Percentiles rank a stretch among this genome's conserved stretches.
These are phyloP conservation scores for Cyberlindnera samutprakarnensis DNA, from an alignment of 805 yeast genomes.

Conservation along the genomic window DNA sequence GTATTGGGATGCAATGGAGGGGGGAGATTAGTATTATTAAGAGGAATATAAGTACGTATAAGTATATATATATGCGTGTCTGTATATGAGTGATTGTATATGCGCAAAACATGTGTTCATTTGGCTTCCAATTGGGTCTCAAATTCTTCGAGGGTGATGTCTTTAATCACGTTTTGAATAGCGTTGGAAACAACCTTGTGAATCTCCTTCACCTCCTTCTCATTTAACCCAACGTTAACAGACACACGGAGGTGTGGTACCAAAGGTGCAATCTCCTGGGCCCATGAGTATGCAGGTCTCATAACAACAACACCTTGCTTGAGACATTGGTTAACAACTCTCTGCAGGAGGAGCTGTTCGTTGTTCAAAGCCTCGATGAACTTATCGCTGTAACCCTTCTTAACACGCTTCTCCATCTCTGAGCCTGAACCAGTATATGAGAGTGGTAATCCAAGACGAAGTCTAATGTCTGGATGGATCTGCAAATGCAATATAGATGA, in stretches of 20 bases:
- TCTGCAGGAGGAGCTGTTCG: slow-evolving; percentile 59
- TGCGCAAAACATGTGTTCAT: too few species aligned
- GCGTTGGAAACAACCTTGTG: slow-evolving; percentile 28
- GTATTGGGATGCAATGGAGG: too few species aligned
- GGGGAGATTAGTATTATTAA: too few species aligned
- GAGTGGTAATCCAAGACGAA: slow-evolving; percentile 36
- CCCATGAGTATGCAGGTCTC: slow-evolving; percentile 55
- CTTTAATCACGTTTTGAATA: slow-evolving; percentile 5
- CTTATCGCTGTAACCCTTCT: slow-evolving; percentile 25
- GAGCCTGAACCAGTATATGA: slow-evolving; percentile 25
- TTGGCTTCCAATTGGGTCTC: neutral
- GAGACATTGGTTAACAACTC: slow-evolving; percentile 52
- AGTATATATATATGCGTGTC: neutral
- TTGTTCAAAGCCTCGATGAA: slow-evolving; percentile 28
- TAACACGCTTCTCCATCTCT: slow-evolving; percentile 20
- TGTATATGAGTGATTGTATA: too few species aligned
- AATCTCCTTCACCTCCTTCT: slow-evolving; percentile 36
- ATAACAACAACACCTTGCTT: slow-evolving; percentile 49
- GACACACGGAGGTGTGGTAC: slow-evolving; percentile 52
- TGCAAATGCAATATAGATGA: slow-evolving; percentile 70
- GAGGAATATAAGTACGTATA: neutral
- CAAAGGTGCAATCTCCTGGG: slow-evolving; percentile 68
- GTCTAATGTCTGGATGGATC: slow-evolving; percentile 41
- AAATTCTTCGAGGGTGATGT: slow-evolving; percentile 5
- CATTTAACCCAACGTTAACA: slow-evolving; percentile 38